These are phyloP conservation scores for Lecanosticta acicola DNA, from an alignment of 2,329 filamentous ascomycete genomes.

Conservation along the genomic window DNA sequence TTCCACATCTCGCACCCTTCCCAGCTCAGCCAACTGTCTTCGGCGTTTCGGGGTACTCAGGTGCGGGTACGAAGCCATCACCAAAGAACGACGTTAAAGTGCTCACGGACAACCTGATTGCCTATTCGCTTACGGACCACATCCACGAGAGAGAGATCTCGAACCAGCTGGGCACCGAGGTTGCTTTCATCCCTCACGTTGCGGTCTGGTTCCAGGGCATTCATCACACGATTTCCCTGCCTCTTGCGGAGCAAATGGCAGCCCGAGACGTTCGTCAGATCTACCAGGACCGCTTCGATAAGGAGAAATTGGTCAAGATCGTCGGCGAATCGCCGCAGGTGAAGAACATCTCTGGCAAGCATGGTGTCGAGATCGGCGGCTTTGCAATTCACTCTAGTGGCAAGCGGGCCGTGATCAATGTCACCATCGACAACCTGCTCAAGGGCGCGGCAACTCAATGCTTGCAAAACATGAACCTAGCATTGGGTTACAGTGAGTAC, in stretches of 20 bases:
- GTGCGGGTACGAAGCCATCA: slow-evolving; percentile 87
- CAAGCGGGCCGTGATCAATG: slow-evolving; percentile 88
- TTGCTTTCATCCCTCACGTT: slow-evolving; percentile 89
- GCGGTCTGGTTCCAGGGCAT: slow-evolving; percentile 98
- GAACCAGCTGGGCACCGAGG: slow-evolving; percentile 63
- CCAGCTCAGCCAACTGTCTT: slow-evolving; percentile 73
- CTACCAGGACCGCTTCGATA: slow-evolving; percentile 93
- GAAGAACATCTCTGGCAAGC: slow-evolving; percentile 75
- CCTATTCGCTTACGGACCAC: slow-evolving; percentile 87
- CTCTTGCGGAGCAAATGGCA: slow-evolving; percentile 77
- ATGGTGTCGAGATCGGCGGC: slow-evolving; percentile 88
- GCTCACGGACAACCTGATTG: slow-evolving; percentile 80
- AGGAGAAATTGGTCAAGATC: slow-evolving; percentile 91
- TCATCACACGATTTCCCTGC: slow-evolving; percentile 83
- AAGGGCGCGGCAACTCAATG: slow-evolving; percentile 94
- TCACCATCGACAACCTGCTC: slow-evolving; percentile 86
- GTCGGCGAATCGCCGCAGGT: slow-evolving; percentile 81
- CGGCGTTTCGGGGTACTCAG: slow-evolving; percentile 89
- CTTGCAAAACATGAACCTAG: slow-evolving; percentile 91
- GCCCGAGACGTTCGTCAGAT: slow-evolving; percentile 88
- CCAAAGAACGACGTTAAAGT: slow-evolving; percentile 87
- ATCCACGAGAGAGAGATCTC: slow-evolving; percentile 92
- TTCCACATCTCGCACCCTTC: slow-evolving; percentile 61
- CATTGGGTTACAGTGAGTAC: slow-evolving; percentile 82
- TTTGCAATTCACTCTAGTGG: slow-evolving; percentile 89